These are phyloP conservation scores for Penicillium bovifimosum DNA, from an alignment of 495 filamentous ascomycete species.

Conservation along the genomic window DNA sequence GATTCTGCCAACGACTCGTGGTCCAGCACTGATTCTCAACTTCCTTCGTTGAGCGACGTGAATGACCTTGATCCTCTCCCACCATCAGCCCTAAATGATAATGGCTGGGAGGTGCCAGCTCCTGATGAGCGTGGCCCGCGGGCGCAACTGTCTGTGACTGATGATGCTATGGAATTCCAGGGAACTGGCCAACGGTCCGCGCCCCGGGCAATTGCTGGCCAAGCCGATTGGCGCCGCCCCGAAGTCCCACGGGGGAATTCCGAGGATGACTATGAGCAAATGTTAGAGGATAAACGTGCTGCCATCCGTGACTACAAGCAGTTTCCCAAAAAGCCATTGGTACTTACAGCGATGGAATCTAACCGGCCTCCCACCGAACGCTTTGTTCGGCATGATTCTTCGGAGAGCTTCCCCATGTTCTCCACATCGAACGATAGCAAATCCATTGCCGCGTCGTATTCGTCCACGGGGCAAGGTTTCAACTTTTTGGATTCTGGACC, in stretches of 20 bases:
- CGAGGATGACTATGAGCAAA: constrained; percentile 42
- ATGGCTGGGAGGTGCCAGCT: constrained; percentile 35
- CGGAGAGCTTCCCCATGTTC: constrained; percentile 79
- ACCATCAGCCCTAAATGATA: constrained; percentile 41
- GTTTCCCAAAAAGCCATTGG: constrained; percentile 39
- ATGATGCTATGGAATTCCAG: constrained; percentile 11
- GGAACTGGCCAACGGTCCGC: constrained; percentile 39
- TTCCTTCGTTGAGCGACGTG: constrained; percentile 30
- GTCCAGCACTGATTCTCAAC: constrained; percentile 24
- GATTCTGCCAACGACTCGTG: constrained; percentile 39
- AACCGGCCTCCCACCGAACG: constrained; percentile 34
- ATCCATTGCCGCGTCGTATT: constrained; percentile 41
- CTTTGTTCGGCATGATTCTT: constrained; percentile 63
- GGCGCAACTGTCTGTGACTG: constrained; percentile 25
- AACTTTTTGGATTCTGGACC: constrained; percentile 12
- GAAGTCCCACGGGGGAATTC: constrained; percentile 23
- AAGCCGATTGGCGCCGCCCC: constrained; percentile 37
- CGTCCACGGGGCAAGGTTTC: constrained; percentile 21
- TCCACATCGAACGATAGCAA: constrained; percentile 65
- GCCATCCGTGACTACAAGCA: constrained; percentile 44
- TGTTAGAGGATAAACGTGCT: constrained; percentile 39
- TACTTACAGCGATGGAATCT: constrained; percentile 35
- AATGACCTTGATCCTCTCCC: constrained; percentile 40
- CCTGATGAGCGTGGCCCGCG: constrained; percentile 8
- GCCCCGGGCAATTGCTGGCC: constrained; percentile 40